These are phyloP conservation scores for Boletus austroedulis DNA, from an alignment of 1,284 basidiomycete genomes.

Conservation along the genomic window DNA sequence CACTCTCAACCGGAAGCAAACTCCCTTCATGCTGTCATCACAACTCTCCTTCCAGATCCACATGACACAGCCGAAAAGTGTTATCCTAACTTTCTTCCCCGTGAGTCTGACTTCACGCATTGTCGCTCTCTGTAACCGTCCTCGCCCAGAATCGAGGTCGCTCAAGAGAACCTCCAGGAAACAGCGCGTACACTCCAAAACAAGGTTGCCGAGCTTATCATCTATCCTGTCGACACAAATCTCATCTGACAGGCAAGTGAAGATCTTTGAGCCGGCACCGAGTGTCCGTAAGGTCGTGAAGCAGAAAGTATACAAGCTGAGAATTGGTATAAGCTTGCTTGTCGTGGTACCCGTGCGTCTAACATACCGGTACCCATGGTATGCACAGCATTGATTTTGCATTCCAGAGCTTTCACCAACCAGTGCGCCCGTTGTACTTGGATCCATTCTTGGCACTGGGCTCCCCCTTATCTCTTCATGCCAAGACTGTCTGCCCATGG, in stretches of 20 bases:
- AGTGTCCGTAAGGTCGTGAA: constrained; percentile 97
- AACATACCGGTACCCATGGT: neutral
- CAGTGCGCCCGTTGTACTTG: constrained; percentile 63
- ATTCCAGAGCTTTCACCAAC: constrained; percentile 95
- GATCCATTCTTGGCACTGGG: neutral
- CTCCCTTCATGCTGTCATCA: constrained; percentile 97
- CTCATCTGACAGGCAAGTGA: constrained; percentile 98
- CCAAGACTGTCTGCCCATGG: constrained; percentile 56
- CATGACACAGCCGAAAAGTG: constrained; percentile 97
- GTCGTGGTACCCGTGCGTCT: constrained; percentile 84
- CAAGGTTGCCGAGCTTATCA: constrained; percentile 91
- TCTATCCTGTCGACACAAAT: constrained; percentile 98
- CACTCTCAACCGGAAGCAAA: constrained; percentile 96
- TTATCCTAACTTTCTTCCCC: constrained; percentile 96
- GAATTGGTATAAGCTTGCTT: constrained; percentile 94
- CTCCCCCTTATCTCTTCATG: neutral
- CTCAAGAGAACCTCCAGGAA: constrained; percentile 93
- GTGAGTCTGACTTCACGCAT: constrained; percentile 43
- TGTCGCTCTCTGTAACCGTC: neutral
- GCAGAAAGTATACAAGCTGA: constrained; percentile 72
- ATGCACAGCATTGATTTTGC: constrained; percentile 39
- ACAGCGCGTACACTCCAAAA: constrained; percentile 93
- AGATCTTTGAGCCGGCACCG: constrained; percentile 97
- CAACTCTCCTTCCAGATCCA: constrained; percentile 99
- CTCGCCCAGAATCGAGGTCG: constrained; percentile 82